phyloP scores from a whole-genome alignment of 202 grass and related monocot species.

The Miscanthus sacchariflorus region DNA sequence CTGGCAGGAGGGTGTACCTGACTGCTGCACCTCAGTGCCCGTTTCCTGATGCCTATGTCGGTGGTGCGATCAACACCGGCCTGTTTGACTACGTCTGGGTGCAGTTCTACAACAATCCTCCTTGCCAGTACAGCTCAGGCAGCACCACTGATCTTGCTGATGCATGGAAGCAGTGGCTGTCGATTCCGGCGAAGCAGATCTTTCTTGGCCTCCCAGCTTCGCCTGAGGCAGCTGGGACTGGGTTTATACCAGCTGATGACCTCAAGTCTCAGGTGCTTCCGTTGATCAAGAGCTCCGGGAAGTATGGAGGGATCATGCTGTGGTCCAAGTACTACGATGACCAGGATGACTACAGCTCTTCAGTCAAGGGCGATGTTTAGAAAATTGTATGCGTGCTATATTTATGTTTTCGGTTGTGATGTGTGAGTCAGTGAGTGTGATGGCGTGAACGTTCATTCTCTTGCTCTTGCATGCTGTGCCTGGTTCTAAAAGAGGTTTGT shows the following conservation, averaged over 20 bases:
- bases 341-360: not conserved
- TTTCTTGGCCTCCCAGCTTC: slow-evolving; percentile 59
- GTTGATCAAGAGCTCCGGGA: not conserved
- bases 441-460: too few relatives aligned
- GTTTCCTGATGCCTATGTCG: not conserved
- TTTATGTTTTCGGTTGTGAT: too few relatives aligned
- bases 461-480: too few relatives aligned
- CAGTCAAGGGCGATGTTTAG: not conserved
- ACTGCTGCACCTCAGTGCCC: not conserved
- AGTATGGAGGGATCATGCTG: not conserved
- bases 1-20: not conserved
- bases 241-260: not conserved
- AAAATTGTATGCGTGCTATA: too few relatives aligned
- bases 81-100: not conserved
- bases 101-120: slow-evolving; percentile 20
- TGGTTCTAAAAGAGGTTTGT: too few relatives aligned
- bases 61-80: not conserved
- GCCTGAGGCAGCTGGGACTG: not conserved
- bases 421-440: too few relatives aligned
- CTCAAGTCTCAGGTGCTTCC: not conserved
- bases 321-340: not conserved
- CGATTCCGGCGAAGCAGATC: slow-evolving; percentile 38
- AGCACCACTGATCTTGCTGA: slow-evolving; percentile 34
- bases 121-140: slow-evolving; percentile 42
- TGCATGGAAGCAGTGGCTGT: slow-evolving; percentile 49